These are phyloP conservation scores for Graphilbum sp. DNA, from an alignment of 2,329 filamentous ascomycete species.

Conservation along the genomic window DNA sequence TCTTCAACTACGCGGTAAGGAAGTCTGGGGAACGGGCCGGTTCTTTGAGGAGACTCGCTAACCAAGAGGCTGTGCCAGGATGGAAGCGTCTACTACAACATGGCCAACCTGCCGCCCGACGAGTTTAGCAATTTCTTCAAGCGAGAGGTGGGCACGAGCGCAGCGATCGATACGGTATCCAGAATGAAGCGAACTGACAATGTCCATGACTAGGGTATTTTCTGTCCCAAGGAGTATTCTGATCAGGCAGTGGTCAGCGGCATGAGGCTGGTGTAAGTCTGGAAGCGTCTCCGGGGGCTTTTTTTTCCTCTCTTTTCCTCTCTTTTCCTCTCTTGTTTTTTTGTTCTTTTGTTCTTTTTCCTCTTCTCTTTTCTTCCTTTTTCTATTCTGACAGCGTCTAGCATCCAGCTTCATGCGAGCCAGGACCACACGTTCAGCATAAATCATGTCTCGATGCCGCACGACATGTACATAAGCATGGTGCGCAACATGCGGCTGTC, in stretches of 20 bases:
- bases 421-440: constrained; percentile 42
- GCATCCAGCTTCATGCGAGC: constrained; percentile 38
- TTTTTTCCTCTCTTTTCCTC: background rate
- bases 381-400: constrained; percentile 12
- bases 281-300: too few species aligned
- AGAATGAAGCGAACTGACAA: background rate
- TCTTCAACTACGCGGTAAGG: constrained; percentile 43
- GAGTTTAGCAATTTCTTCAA: constrained; percentile 43
- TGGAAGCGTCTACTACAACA: constrained; percentile 31
- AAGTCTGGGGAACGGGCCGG: too few species aligned
- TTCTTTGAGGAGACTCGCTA: too few species aligned
- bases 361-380: background rate
- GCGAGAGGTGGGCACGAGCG: constrained; percentile 23
- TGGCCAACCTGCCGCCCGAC: constrained; percentile 26
- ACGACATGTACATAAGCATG: constrained; percentile 37
- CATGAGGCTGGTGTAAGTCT: constrained; percentile 37
- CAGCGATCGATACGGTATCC: too few species aligned
- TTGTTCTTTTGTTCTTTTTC: background rate
- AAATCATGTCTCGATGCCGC: constrained; percentile 34
- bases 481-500: constrained; percentile 36
- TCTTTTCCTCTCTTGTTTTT: background rate
- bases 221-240: constrained; percentile 25
- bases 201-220: constrained; percentile 27
- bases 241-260: constrained; percentile 31
- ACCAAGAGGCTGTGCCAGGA: constrained; percentile 25